A percentile compares a stretch with the other conserved stretches of the same genome.
Conservation (phyloP, 805 yeast species). For the Cyberlindnera sargentensis region DNA sequence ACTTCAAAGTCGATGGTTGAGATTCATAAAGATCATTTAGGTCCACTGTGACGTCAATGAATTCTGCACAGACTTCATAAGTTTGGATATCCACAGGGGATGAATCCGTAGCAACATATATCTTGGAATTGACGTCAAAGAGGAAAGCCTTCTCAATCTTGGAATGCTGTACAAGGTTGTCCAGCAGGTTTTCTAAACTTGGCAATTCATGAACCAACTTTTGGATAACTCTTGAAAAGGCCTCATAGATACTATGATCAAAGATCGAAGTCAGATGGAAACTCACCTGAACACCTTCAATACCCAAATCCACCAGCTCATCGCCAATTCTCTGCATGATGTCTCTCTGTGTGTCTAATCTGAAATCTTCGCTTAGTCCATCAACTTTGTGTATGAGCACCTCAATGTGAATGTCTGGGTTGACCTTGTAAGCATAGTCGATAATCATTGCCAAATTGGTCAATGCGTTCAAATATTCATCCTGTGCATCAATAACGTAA, state of each 20-base stretch:
- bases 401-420: constrained; percentile 82
- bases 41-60: constrained; percentile 90
- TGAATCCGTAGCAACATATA: constrained; percentile 93
- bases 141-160: constrained; percentile 89
- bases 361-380: constrained; percentile 88
- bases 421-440: constrained; percentile 77
- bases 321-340: constrained; percentile 95
- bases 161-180: constrained; percentile 80
- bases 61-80: constrained; percentile 95
- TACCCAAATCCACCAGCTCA: constrained; percentile 80
- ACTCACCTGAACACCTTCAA: constrained; percentile 85
- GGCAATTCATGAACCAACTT: constrained; percentile 86
- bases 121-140: constrained; percentile 87
- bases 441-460: constrained; percentile 84
- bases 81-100: constrained; percentile 93
- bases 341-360: constrained; percentile 92
- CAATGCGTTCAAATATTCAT: constrained; percentile 87
- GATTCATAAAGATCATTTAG: constrained; percentile 61
- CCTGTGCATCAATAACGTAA: constrained; percentile 92
- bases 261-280: constrained; percentile 91
- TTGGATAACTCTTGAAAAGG: constrained; percentile 88
- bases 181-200: constrained; percentile 79
- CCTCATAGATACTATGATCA: constrained; percentile 94
- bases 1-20: constrained; percentile 33
- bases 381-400: constrained; percentile 94